phyloP scores from a whole-genome alignment of 768 basidiomycete species.

The Neoboletus subvelutipes region DNA sequence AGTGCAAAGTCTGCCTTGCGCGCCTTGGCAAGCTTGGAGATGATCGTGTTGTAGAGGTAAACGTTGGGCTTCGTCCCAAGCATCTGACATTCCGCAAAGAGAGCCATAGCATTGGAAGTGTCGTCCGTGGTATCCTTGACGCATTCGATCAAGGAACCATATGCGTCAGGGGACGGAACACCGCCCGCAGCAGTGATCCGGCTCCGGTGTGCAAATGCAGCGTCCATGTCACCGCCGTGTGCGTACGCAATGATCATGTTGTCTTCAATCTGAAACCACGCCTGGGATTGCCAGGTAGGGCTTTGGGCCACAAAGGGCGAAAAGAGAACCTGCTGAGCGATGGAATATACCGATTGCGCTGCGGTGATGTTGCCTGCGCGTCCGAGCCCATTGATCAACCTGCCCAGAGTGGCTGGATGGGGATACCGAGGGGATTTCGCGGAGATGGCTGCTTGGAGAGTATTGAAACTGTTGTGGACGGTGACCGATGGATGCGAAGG shows the following conservation, averaged over 20 bases:
- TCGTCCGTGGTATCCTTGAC: slow-evolving; percentile 97
- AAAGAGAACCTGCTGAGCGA: slow-evolving; percentile 61
- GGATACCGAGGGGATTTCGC: slow-evolving; percentile 46
- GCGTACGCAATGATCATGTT: slow-evolving; percentile 86
- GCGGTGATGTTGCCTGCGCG: slow-evolving; percentile 59
- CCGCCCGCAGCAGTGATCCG: slow-evolving; percentile 77
- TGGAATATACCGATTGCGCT: slow-evolving; percentile 62
- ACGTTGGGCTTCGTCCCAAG: slow-evolving; percentile 74
- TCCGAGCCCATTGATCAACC: slow-evolving; percentile 68
- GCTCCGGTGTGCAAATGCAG: slow-evolving; percentile 76
- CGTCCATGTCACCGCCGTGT: slow-evolving; percentile 74
- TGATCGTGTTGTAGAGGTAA: slow-evolving; percentile 96
- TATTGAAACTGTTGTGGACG: slow-evolving; percentile 43
- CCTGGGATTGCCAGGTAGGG: slow-evolving; percentile 48
- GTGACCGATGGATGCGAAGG: slow-evolving; percentile 29
- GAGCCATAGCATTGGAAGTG: slow-evolving; percentile 77
- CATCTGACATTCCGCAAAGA: slow-evolving; percentile 76
- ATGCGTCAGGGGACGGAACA: slow-evolving; percentile 84
- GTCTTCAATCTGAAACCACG: slow-evolving; percentile 84
- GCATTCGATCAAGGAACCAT: slow-evolving; percentile 83
- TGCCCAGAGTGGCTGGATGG: slow-evolving; percentile 49
- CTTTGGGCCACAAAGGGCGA: slow-evolving; percentile 37
- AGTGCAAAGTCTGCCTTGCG: slow-evolving; percentile 90
- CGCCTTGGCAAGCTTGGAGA: slow-evolving; percentile 92
- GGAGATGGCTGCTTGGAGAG: slow-evolving; percentile 47